A percentile compares a stretch with the other conserved stretches of the same genome.
Evolutionary conservation across 306 rosid genomes (phyloP).

Genomic region (Ochetophila trinervis): DNA sequence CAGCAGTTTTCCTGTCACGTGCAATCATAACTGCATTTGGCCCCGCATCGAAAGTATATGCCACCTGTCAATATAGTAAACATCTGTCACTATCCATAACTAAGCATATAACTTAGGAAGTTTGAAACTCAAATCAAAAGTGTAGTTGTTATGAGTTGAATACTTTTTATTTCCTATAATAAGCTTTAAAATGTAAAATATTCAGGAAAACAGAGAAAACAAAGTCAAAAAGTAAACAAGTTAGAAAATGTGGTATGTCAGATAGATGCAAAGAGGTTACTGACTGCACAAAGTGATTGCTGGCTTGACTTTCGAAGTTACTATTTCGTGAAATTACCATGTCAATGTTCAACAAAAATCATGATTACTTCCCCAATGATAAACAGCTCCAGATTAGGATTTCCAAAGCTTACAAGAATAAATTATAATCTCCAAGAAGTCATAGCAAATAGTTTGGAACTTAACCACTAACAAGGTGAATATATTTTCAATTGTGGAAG

Average conservation of each 20-base stretch:
- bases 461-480: too few species aligned
- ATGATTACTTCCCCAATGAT: constrained; percentile 2
- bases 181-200: too few species aligned
- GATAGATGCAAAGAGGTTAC: too few species aligned
- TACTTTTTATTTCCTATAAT: too few species aligned
- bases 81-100: background rate
- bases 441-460: background rate
- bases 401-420: background rate
- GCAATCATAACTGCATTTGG: constrained; percentile 93
- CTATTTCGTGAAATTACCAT: too few species aligned
- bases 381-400: background rate
- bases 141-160: background rate
- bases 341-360: background rate
- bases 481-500: too few species aligned
- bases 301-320: too few species aligned
- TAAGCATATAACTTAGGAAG: background rate
- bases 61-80: constrained; percentile 56
- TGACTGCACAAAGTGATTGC: too few species aligned
- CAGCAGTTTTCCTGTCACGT: constrained; percentile 73
- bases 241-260: too few species aligned
- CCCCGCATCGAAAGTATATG: constrained; percentile 99
- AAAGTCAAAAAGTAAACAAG: too few species aligned
- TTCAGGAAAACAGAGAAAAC: too few species aligned
- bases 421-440: background rate
- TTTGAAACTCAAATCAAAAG: background rate